Base-by-base conservation (phyloP, 2,329 filamentous ascomycete genomes). In the Neopestalotiopsis sp. region DNA sequence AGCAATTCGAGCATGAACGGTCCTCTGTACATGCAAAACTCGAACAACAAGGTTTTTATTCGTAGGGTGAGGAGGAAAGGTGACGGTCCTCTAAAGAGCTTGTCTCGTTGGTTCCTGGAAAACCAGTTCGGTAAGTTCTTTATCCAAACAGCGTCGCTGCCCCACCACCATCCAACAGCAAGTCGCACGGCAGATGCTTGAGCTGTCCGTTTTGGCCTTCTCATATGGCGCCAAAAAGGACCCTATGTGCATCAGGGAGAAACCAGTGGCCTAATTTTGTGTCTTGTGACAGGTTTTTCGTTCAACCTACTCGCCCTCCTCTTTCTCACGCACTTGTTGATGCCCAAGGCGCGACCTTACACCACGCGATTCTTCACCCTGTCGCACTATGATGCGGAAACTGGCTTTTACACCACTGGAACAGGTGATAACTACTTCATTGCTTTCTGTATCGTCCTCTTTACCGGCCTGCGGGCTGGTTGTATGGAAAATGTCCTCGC, bases 291-390 rank as follows among this genome's bases (percentile, higher is more conserved):
- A 94, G 94, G 94, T 70, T 89, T 98, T 73, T 94, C 94, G 13
- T 87, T 96, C 80, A 97, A 97, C 79, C 90, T 96, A 69, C 85
- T 98, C 72, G 89, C 94, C 68, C 90, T 97, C 73, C 89, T 98
- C 72, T 90, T 92, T 79, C 89, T 97, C 72, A 90, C 93, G 68
- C 94, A 98, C 83, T 84, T 91, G 75, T 91, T 92, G 77, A 94
- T 97, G 78, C 94, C 95, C 65, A 91, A 91, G 75, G 90, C 94
- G 63, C 90, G 94, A 72, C 84, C 88, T 66, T 90, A 92, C 76
- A 97, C 94, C n/a, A 87, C 88, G 76, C 96, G 95, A 74, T 97
- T 97, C 85, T 94, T 97, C 82, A 88, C 90, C 68, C 88, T 98
- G 69, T 95, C 93, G 69, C 96, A 98, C 84, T 91, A 91, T 81